Conservation (phyloP, 495 filamentous ascomycete species). For the Neurospora sp. region DNA sequence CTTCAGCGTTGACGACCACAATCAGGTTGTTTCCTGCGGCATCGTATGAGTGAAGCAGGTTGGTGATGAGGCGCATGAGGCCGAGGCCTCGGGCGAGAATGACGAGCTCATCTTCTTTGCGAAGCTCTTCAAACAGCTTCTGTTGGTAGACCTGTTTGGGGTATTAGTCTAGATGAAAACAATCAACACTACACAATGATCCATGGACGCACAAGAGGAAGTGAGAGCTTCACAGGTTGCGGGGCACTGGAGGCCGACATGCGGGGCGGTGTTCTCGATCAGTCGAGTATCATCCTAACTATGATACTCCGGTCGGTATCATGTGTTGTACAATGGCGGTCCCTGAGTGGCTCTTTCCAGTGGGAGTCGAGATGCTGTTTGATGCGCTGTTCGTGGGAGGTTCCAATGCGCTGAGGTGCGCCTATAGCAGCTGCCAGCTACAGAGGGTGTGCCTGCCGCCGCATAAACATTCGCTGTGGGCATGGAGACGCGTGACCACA, state of each 20-base stretch:
- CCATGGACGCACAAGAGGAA: conserved; percentile 61
- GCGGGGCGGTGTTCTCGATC: conserved; percentile 2
- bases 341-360: neutral
- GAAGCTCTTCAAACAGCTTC: conserved; percentile 83
- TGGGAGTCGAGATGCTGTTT: neutral
- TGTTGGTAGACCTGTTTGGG: conserved; percentile 62
- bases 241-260: conserved; percentile 17
- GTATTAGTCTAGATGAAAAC: neutral
- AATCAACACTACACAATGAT: neutral
- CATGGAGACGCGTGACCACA: neutral
- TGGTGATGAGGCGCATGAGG: conserved; percentile 80
- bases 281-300: neutral
- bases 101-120: conserved; percentile 85
- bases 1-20: conserved; percentile 80
- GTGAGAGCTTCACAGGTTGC: conserved; percentile 73
- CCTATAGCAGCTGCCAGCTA: neutral
- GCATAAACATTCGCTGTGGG: neutral
- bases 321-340: neutral
- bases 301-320: neutral
- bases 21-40: conserved; percentile 89
- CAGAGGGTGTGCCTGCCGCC: neutral
- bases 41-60: conserved; percentile 93
- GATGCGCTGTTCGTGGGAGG: neutral
- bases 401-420: neutral
- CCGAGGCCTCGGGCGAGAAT: conserved; percentile 86